Conservation (phyloP, 352 stramenopile genomes). For the Globisporangium echinulatum region DNA sequence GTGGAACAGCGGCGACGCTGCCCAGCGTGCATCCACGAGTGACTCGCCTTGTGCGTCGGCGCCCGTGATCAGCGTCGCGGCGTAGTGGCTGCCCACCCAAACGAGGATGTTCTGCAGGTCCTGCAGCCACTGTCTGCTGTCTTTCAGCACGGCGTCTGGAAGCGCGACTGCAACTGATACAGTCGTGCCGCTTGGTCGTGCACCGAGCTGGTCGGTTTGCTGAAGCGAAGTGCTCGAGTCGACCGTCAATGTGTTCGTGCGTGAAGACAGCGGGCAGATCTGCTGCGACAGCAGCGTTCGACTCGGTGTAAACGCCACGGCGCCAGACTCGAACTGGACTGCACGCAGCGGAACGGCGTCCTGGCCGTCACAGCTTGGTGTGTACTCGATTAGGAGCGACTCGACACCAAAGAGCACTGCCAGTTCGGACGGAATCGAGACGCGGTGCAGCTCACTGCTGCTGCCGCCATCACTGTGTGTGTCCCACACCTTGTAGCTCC, state of each 20-base stretch:
- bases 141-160: conserved; percentile 18
- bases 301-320: conserved; percentile 32
- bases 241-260: background rate
- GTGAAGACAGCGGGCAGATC: conserved; percentile 23
- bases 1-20: conserved; percentile 44
- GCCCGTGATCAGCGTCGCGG: conserved; percentile 43
- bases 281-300: conserved; percentile 55
- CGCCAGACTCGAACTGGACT: conserved; percentile 21
- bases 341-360: background rate
- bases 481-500: conserved; percentile 28
- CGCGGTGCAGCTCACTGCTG: conserved; percentile 22
- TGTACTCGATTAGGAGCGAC: conserved; percentile 29
- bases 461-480: conserved; percentile 10
- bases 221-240: background rate
- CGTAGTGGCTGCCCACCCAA: conserved; percentile 61
- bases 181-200: no score
- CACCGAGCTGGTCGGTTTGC: background rate
- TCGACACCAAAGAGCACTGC: conserved; percentile 38
- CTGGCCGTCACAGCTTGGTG: background rate
- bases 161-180: background rate
- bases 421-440: conserved; percentile 37
- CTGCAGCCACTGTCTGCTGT: conserved; percentile 39
- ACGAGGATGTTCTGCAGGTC: conserved; percentile 61
- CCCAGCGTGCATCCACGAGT: conserved; percentile 36
- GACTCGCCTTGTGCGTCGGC: conserved; percentile 11